Percentiles rank a stretch among this genome's conserved stretches.
These are phyloP conservation scores for Antrodiella citrinella DNA, from an alignment of 768 basidiomycete genomes.

Conservation along the genomic window DNA sequence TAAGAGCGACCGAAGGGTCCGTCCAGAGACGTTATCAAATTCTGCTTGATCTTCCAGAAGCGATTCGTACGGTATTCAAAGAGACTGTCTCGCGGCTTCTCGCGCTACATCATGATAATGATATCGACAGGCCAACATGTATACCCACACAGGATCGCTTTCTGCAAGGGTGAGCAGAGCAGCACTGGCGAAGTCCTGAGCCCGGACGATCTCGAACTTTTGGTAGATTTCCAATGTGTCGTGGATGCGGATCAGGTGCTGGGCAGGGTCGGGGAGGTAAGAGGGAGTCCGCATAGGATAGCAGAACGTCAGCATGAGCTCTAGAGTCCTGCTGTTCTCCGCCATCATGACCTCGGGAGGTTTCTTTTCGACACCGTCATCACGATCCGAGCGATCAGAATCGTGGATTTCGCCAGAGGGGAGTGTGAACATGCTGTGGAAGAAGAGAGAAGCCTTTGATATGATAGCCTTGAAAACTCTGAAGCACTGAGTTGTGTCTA, in stretches of 20 bases:
- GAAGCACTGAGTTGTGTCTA: no score
- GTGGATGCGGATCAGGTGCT: neutral
- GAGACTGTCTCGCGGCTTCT: conserved; percentile 33
- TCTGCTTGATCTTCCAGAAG: neutral
- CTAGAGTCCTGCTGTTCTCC: conserved; percentile 14
- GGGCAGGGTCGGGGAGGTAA: conserved; percentile 2
- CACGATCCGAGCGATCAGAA: no score
- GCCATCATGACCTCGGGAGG: conserved; percentile 7
- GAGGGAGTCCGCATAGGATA: conserved; percentile 14
- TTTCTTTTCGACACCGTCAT: neutral
- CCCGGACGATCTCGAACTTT: conserved; percentile 9
- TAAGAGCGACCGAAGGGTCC: neutral
- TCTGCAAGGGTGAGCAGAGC: neutral
- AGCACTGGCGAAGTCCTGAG: neutral
- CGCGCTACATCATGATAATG: conserved; percentile 48
- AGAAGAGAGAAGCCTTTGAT: no score
- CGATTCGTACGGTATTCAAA: neutral
- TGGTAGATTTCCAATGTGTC: neutral
- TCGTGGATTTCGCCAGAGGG: no score
- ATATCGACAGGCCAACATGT: conserved; percentile 30
- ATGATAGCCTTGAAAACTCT: no score
- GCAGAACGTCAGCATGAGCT: conserved; percentile 13
- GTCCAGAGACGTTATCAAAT: no score
- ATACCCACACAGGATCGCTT: conserved; percentile 3
- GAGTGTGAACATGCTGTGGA: no score